Evolutionary conservation across 106 monocot genomes (phyloP).

Genomic region (Gastrodia elata): DNA sequence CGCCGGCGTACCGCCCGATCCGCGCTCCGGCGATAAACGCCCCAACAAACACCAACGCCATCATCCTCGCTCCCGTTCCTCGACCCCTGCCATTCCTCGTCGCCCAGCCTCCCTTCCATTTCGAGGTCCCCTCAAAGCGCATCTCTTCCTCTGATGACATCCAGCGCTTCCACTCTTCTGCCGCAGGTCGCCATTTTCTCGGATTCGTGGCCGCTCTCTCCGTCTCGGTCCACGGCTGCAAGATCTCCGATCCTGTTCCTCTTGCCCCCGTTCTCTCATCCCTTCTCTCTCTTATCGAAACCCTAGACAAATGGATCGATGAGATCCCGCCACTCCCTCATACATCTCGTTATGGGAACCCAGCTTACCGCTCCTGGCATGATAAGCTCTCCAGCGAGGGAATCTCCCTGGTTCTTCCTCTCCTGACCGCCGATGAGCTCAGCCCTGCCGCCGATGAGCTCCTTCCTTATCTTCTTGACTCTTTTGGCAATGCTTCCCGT

Average conservation of each 20-base stretch:
- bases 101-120: constrained; percentile 30
- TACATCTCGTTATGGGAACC: constrained; percentile 77
- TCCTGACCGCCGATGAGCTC: constrained; percentile 20
- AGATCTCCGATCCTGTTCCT: constrained; percentile 68
- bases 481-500: constrained; percentile 74
- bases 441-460: constrained; percentile 42
- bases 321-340: constrained; percentile 56
- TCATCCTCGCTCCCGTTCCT: constrained; percentile 78
- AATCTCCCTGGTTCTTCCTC: constrained; percentile 18
- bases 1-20: constrained; percentile 82
- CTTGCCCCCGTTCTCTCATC: constrained; percentile 18
- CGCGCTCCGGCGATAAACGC: constrained; percentile 84
- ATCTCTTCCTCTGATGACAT: constrained; percentile 69
- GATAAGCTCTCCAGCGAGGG: constrained; percentile 26
- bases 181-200: constrained; percentile 67
- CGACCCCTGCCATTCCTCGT: constrained; percentile 62
- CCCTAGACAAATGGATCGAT: constrained; percentile 41
- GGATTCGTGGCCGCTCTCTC: constrained; percentile 94
- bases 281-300: constrained; percentile 41
- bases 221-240: constrained; percentile 54
- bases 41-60: constrained; percentile 51
- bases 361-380: constrained; percentile 77
- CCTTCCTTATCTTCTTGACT: constrained; percentile 73
- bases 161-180: constrained; percentile 41
- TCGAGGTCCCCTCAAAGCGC: constrained; percentile 50